Conservation (phyloP, 2,329 filamentous ascomycete genomes). For the Tetracladium maxilliforme region DNA sequence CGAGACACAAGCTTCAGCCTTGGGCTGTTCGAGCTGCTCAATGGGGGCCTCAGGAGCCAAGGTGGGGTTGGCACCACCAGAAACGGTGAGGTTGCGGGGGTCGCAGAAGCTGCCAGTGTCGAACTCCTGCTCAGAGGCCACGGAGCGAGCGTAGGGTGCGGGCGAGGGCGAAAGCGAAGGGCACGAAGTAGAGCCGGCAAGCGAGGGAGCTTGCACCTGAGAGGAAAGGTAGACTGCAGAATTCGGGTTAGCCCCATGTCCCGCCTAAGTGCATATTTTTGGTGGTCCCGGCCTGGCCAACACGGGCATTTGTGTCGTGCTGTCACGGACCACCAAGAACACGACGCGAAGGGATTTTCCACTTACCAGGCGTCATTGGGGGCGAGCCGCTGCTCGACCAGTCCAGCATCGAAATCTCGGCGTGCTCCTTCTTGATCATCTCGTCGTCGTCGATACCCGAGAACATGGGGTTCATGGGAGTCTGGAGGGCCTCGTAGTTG, state of each 20-base stretch:
- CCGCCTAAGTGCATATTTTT: no score
- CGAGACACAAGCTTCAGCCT: slow-evolving; percentile 32
- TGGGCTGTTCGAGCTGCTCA: slow-evolving; percentile 43
- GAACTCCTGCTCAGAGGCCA: slow-evolving; percentile 55
- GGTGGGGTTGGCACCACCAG: slow-evolving; percentile 57
- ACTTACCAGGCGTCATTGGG: slow-evolving; percentile 82
- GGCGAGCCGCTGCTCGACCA: slow-evolving; percentile 70
- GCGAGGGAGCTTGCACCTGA: no score
- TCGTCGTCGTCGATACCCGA: slow-evolving; percentile 55
- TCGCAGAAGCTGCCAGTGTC: slow-evolving; percentile 94
- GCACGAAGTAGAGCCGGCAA: slow-evolving; percentile 41
- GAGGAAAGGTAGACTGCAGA: no score
- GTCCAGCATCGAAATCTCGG: slow-evolving; percentile 58
- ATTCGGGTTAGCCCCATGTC: no score
- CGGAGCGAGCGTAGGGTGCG: slow-evolving; percentile 58
- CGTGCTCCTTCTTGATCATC: slow-evolving; percentile 54
- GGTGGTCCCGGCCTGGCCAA: no score
- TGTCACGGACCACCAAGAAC: slow-evolving; percentile 3
- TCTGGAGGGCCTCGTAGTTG: slow-evolving; percentile 61
- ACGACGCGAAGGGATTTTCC: slow-evolving; percentile 4
- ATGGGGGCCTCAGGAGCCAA: slow-evolving; percentile 73
- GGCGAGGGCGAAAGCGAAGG: slow-evolving; percentile 81
- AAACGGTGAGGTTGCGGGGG: slow-evolving; percentile 74
- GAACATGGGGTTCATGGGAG: slow-evolving; percentile 70
- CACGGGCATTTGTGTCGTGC: slow-evolving; percentile 10